Conservation (phyloP, 495 filamentous ascomycete species). For the Aspergillus homomorphus region DNA sequence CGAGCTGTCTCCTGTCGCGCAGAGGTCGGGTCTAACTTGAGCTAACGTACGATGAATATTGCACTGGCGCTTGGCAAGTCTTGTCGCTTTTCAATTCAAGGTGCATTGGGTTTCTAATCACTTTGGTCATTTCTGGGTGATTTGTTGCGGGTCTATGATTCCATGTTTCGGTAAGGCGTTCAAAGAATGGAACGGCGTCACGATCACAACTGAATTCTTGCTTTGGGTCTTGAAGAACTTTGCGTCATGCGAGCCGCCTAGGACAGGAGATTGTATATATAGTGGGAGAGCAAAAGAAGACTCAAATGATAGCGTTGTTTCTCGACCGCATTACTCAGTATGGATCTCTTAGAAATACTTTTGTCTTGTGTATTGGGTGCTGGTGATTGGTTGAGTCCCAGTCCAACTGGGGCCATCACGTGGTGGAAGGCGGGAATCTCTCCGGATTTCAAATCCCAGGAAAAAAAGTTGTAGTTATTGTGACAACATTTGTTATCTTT, state of each 20-base stretch:
- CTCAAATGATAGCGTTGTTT: not conserved
- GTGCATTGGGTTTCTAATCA: not conserved
- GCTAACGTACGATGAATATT: not conserved
- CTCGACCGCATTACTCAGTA: too few relatives aligned
- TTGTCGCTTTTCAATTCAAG: not conserved
- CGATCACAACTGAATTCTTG: not conserved
- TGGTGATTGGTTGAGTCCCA: not conserved
- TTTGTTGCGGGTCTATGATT: not conserved
- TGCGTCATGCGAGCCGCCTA: not conserved
- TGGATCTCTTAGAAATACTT: too few relatives aligned
- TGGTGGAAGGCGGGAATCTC: slow-evolving; percentile 3
- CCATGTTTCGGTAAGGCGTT: not conserved
- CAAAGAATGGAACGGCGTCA: not conserved
- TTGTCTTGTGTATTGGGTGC: not conserved
- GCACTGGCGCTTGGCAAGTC: not conserved
- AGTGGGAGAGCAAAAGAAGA: not conserved
- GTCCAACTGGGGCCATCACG: not conserved
- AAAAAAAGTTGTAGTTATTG: slow-evolving; percentile 4
- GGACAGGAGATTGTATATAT: not conserved
- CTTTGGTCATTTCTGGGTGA: not conserved
- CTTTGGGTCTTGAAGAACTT: not conserved
- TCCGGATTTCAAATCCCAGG: not conserved
- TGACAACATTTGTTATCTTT: too few relatives aligned
- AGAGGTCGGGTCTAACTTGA: not conserved
- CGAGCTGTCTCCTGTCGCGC: not conserved